These are phyloP conservation scores for Corchorus capsularis DNA, from an alignment of 345 rosid genomes.

Conservation along the genomic window DNA sequence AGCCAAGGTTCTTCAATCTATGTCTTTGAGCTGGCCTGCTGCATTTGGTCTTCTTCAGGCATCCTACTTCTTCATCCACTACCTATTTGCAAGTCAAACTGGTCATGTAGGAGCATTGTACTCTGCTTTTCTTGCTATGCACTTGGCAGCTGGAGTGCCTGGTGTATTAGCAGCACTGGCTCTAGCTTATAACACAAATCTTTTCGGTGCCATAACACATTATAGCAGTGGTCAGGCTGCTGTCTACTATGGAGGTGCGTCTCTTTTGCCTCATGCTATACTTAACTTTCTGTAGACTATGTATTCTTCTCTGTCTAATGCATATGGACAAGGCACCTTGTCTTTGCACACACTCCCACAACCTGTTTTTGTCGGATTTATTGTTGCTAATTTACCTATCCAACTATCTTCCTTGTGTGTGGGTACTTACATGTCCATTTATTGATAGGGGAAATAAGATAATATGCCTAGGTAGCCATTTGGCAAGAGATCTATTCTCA, in stretches of 20 bases:
- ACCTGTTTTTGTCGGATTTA: not conserved
- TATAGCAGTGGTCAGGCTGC: conserved; percentile 99
- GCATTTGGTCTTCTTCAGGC: conserved; percentile 89
- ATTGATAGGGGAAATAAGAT: not conserved
- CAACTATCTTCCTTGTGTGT: not conserved
- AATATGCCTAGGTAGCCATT: not conserved
- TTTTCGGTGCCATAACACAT: conserved; percentile 94
- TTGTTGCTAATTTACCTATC: not conserved
- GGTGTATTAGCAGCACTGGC: conserved; percentile 77
- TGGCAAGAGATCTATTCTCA: not conserved
- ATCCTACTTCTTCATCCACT: conserved; percentile 90
- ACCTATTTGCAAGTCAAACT: conserved; percentile 95
- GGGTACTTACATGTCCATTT: not conserved
- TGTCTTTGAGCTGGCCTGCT: conserved; percentile 89
- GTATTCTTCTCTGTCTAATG: not conserved
- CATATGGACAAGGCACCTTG: not conserved
- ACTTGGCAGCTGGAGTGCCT: conserved; percentile 88
- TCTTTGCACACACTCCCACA: not conserved
- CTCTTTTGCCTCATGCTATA: conserved; percentile 2
- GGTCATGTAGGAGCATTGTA: conserved; percentile 94
- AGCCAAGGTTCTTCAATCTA: conserved; percentile 61
- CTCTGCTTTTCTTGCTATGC: conserved; percentile 99
- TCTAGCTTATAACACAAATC: conserved; percentile 88
- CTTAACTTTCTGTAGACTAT: not conserved
- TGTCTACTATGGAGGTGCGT: conserved; percentile 89